Base-by-base conservation (phyloP, 352 stramenopile species). In the Phytophthora podocarpi region DNA sequence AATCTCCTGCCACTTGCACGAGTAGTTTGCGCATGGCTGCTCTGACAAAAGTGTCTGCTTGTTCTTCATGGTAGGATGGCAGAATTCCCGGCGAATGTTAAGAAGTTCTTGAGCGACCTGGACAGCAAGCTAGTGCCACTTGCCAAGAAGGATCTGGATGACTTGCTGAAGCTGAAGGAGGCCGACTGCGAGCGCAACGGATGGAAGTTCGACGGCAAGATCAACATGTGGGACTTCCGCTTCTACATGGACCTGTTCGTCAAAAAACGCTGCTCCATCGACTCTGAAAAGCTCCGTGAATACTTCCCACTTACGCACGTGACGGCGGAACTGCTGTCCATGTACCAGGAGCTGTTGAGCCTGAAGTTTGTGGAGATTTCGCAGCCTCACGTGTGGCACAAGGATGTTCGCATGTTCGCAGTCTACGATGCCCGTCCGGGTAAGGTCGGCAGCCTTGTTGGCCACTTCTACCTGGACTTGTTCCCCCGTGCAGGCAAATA, bases 141-240 rank as follows among this genome's bases (percentile, higher is more conserved):
- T 20, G 86, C 83, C 8, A 90, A 90, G 64, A 87, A 87, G 51
- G 82, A 95, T 52, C 36, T 92, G 12, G 70, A 91, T 45, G 45
- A 76, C 50, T 72, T 95, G 28, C 55, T 90, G 43, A 85, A 85
- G 74, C 72, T 93, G 16, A 93, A 93, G 64, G 66, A 89, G 67
- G 59, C 68, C 5, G 79, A 91, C 54, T 85, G 74, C 50, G 70
- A 87, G 40, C 52, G 52, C 16, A 75, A 86, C 24, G 70, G 48
- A 2, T 75, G 72, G 71, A 76, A 85, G 48, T 91, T 90, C 53
- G 86, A 95, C 58, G 87, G 84, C 41, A 90, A 93, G 60, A 73
- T 97, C 66, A 92, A 97, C 72, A 93, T 95, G 67, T 97, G 87
- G 85, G 90, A 97, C 72, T 92, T 91, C 45, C 76, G 75, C 16